Evolutionary conservation across 768 basidiomycete genomes (phyloP).

Genomic region (Lactarius tabidus): DNA sequence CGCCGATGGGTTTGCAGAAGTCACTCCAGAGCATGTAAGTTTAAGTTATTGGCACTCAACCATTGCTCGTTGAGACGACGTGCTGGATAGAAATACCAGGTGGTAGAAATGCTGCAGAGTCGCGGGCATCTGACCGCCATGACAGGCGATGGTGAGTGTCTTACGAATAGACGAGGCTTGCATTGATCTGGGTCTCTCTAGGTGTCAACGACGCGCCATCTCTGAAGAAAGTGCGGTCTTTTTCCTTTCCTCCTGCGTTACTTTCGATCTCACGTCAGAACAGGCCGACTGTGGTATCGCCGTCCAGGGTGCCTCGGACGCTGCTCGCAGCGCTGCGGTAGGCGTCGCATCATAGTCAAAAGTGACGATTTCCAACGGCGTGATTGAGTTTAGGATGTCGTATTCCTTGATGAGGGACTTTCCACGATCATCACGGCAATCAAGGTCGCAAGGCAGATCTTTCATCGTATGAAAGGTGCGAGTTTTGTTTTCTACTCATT

Average conservation of each 20-base stretch:
- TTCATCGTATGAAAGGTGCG: constrained; percentile 45
- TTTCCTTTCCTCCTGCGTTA: constrained; percentile 19
- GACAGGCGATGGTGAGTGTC: constrained; percentile 38
- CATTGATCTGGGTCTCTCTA: not conserved
- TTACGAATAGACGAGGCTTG: not conserved
- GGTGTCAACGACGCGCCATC: constrained; percentile 35
- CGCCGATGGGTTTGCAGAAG: constrained; percentile 50
- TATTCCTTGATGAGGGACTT: constrained; percentile 47
- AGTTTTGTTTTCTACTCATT: not conserved
- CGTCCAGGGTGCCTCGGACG: constrained; percentile 42
- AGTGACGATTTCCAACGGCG: not conserved
- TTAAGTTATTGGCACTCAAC: not conserved
- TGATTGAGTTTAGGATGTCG: constrained; percentile 34
- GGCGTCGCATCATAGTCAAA: not conserved
- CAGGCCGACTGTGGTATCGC: constrained; percentile 38
- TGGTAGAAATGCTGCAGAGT: constrained; percentile 39
- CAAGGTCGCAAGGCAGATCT: constrained; percentile 48
- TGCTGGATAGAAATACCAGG: constrained; percentile 28
- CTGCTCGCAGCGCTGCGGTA: constrained; percentile 38
- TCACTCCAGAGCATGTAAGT: constrained; percentile 45
- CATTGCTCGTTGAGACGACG: not conserved
- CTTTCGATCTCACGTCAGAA: not conserved
- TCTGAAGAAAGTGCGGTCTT: constrained; percentile 30
- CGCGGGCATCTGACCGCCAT: constrained; percentile 42
- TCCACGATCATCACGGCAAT: constrained; percentile 42